Percentiles rank a stretch among this genome's conserved stretches.
These are phyloP conservation scores for Pseudogymnoascus sp. DNA, from an alignment of 2,329 filamentous ascomycete species.

Conservation along the genomic window DNA sequence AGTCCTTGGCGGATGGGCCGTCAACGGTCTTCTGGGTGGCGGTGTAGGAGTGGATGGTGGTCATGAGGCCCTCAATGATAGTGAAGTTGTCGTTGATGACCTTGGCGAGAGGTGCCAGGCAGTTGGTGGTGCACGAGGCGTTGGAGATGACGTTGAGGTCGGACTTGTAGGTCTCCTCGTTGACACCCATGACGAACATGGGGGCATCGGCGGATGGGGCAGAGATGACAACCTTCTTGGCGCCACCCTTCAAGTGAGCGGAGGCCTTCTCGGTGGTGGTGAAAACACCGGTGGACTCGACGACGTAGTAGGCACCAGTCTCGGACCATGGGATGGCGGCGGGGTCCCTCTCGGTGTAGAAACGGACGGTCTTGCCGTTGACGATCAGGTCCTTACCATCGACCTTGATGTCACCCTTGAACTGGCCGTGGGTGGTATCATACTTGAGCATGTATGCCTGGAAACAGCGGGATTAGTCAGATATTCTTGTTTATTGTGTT, in stretches of 20 bases:
- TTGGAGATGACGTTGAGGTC: constrained; percentile 94
- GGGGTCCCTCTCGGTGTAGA: constrained; percentile 91
- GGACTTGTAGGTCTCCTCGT: constrained; percentile 87
- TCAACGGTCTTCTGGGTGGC: constrained; percentile 99
- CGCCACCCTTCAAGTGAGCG: constrained; percentile 90
- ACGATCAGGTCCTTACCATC: constrained; percentile 67
- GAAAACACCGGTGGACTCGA: constrained; percentile 98
- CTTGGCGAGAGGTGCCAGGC: constrained; percentile 98
- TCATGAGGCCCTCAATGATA: constrained; percentile 99
- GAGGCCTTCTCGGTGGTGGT: constrained; percentile 95
- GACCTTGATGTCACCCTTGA: constrained; percentile 83
- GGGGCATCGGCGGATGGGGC: constrained; percentile 91
- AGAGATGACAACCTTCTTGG: constrained; percentile 96
- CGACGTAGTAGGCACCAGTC: constrained; percentile 84
- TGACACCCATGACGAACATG: constrained; percentile 99
- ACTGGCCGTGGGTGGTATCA: constrained; percentile 92
- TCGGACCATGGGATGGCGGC: constrained; percentile 83
- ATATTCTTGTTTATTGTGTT: not conserved
- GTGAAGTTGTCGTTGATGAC: constrained; percentile 97
- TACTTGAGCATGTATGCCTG: constrained; percentile 99
- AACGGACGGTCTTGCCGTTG: constrained; percentile 92
- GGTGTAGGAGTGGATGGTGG: constrained; percentile 99
- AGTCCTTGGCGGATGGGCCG: constrained; percentile 96
- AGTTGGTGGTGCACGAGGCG: constrained; percentile 99
- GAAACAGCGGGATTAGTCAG: constrained; percentile 18